Evolutionary conservation across 352 stramenopile species (phyloP).

Genomic region (Pythium plurisporium): DNA sequence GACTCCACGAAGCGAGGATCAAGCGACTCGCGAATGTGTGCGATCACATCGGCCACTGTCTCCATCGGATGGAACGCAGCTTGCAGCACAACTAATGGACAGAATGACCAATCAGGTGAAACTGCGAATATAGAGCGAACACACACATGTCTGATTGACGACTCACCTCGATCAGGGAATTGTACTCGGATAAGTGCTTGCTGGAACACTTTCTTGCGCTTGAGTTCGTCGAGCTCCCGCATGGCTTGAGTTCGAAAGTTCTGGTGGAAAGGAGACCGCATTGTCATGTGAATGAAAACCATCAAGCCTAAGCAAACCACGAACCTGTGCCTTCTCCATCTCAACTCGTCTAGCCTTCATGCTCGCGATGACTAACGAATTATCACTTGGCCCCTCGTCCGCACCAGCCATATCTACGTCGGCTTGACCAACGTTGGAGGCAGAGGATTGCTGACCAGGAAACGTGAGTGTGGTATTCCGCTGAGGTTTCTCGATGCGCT

Average conservation of each 20-base stretch:
- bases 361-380: slow-evolving; percentile 66
- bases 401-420: slow-evolving; percentile 7
- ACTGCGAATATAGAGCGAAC: background rate
- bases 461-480: slow-evolving; percentile 65
- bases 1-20: background rate
- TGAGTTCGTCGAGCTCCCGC: slow-evolving; percentile 83
- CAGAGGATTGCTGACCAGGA: slow-evolving; percentile 18
- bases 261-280: slow-evolving; percentile 17
- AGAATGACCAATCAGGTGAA: background rate
- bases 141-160: background rate
- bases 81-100: slow-evolving; percentile 60
- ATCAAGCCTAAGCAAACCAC: background rate
- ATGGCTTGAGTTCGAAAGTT: slow-evolving; percentile 85
- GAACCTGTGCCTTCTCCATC: slow-evolving; percentile 75
- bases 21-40: slow-evolving; percentile 57
- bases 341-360: slow-evolving; percentile 65
- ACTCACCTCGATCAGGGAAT: slow-evolving; percentile 76
- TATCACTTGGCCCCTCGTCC: slow-evolving; percentile 45
- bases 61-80: slow-evolving; percentile 82
- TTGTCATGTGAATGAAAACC: background rate
- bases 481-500: slow-evolving; percentile 44
- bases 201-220: slow-evolving; percentile 80
- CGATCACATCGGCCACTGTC: slow-evolving; percentile 63
- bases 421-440: slow-evolving; percentile 3
- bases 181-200: slow-evolving; percentile 72